Percentiles rank a stretch among this genome's conserved stretches.
Conservation (phyloP, 768 basidiomycete species). For the Vararia minispora region DNA sequence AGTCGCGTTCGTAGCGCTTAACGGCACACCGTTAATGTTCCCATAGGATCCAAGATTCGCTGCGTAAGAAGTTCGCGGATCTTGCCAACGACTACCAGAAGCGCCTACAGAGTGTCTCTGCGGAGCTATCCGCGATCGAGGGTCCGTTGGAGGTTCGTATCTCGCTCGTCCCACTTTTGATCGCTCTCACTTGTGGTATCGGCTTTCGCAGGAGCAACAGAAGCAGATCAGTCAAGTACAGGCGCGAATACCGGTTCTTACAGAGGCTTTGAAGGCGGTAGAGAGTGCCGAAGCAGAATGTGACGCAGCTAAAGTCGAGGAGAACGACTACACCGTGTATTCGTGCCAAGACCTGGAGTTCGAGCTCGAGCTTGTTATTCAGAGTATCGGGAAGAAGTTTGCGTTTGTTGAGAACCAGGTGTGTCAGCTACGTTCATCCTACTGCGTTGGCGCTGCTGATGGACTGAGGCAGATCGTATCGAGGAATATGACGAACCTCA, state of each 20-base stretch:
- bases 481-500: slow-evolving; percentile 86
- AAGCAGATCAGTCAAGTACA: slow-evolving; percentile 52
- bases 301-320: slow-evolving; percentile 82
- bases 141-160: slow-evolving; percentile 60
- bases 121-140: slow-evolving; percentile 61
- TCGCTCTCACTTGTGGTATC: not conserved
- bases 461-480: slow-evolving; percentile 65
- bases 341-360: slow-evolving; percentile 84
- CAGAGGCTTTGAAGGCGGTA: slow-evolving; percentile 43
- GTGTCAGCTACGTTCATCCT: slow-evolving; percentile 9
- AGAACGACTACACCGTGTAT: slow-evolving; percentile 92
- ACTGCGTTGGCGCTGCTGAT: not conserved
- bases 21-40: not conserved
- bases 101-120: slow-evolving; percentile 52
- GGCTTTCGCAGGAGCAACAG: slow-evolving; percentile 56
- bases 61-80: slow-evolving; percentile 68
- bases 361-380: slow-evolving; percentile 73
- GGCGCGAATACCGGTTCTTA: slow-evolving; percentile 53
- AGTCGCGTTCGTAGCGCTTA: slow-evolving; percentile 19
- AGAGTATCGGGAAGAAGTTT: slow-evolving; percentile 81
- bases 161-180: not conserved
- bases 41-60: slow-evolving; percentile 78
- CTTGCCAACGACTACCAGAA: slow-evolving; percentile 70
- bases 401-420: slow-evolving; percentile 96
- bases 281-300: slow-evolving; percentile 65